Conservation (phyloP, 192 early-diverging fungal genomes). For the Chytriomyces hyalinus region DNA sequence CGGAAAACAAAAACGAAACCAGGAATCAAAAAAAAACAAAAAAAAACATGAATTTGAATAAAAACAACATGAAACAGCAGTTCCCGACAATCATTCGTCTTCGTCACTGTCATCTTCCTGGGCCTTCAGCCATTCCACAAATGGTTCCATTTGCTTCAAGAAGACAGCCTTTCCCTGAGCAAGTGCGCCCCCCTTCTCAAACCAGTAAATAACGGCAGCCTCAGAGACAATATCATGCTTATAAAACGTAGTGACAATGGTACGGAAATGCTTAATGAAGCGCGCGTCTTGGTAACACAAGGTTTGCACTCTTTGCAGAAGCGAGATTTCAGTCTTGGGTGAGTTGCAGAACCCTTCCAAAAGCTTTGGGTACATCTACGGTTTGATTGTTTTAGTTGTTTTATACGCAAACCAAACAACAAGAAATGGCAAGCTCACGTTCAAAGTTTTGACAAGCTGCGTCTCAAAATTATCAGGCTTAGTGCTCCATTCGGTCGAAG, state of each 20-base stretch:
- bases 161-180: slow-evolving; percentile 88
- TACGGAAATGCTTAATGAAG: slow-evolving; percentile 85
- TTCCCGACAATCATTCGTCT: background rate
- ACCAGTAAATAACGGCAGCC: slow-evolving; percentile 93
- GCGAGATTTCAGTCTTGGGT: slow-evolving; percentile 82
- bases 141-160: slow-evolving; percentile 91
- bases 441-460: slow-evolving; percentile 55
- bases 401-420: background rate
- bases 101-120: slow-evolving; percentile 57
- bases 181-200: slow-evolving; percentile 81
- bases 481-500: slow-evolving; percentile 77
- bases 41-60: too few relatives aligned
- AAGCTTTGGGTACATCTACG: slow-evolving; percentile 73
- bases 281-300: slow-evolving; percentile 88
- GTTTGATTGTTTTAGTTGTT: background rate
- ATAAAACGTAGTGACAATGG: slow-evolving; percentile 83
- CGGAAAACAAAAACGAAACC: too few relatives aligned
- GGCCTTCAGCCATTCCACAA: slow-evolving; percentile 80
- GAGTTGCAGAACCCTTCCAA: slow-evolving; percentile 76
- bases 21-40: too few relatives aligned
- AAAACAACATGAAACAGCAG: too few relatives aligned
- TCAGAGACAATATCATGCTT: slow-evolving; percentile 90
- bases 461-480: slow-evolving; percentile 86
- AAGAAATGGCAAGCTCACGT: slow-evolving; percentile 4
- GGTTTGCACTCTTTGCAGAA: slow-evolving; percentile 85